Conservation (phyloP, 139 green algal genomes). For the Volvox africanus region DNA sequence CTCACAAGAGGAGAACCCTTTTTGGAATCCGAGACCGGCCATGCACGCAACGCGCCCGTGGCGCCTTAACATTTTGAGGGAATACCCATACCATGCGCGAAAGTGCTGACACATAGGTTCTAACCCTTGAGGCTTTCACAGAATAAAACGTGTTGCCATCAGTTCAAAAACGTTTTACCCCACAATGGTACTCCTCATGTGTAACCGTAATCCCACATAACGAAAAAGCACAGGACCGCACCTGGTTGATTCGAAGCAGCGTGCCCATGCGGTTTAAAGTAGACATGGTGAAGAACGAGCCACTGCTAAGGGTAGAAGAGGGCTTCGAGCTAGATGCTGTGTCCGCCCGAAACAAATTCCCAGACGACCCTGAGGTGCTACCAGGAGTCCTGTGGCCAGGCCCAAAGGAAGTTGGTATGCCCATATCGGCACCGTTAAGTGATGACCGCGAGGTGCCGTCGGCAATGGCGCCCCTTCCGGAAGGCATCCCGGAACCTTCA, state of each 20-base stretch:
- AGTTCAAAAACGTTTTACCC: too few species aligned
- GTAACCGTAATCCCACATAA: background rate
- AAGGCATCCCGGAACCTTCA: background rate
- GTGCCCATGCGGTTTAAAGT: constrained; percentile 30
- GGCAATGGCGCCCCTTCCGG: background rate
- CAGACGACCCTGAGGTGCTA: background rate
- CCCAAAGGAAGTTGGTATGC: background rate
- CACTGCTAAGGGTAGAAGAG: background rate
- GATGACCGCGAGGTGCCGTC: background rate
- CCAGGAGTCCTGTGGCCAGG: background rate
- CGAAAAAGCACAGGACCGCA: background rate
- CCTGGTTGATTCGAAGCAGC: constrained; percentile 26
- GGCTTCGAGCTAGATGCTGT: background rate
- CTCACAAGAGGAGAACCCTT: too few species aligned
- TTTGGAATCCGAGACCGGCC: too few species aligned
- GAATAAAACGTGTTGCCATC: too few species aligned
- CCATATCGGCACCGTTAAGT: background rate
- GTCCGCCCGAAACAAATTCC: background rate
- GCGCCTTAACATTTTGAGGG: too few species aligned
- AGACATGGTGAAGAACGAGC: constrained; percentile 37
- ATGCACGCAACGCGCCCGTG: too few species aligned
- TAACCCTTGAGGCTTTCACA: too few species aligned
- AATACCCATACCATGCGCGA: too few species aligned
- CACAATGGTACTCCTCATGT: too few species aligned
- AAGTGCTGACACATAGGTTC: too few species aligned